Evolutionary conservation across 768 basidiomycete genomes (phyloP).

Genomic region (Xanthoconium stramineum): DNA sequence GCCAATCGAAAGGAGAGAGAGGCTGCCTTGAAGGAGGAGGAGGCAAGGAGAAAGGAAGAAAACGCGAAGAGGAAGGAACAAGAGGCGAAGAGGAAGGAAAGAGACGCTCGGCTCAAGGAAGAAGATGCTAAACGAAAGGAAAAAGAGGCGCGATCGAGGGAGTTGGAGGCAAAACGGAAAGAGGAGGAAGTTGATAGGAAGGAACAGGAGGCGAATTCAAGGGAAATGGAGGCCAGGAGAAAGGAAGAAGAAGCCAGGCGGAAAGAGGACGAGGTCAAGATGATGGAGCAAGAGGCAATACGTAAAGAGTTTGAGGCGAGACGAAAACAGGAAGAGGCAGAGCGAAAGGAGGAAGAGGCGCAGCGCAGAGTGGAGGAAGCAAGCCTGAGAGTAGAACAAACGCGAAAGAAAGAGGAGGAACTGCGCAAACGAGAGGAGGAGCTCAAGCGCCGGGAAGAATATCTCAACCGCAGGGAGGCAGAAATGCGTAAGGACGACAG

Average conservation of each 20-base stretch:
- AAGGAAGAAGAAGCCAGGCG: slow-evolving; percentile 30
- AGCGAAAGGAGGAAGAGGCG: slow-evolving; percentile 31
- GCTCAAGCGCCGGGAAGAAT: slow-evolving; percentile 31
- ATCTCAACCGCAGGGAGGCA: slow-evolving; percentile 27
- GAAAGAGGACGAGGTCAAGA: slow-evolving; percentile 27
- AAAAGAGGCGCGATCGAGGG: slow-evolving; percentile 18
- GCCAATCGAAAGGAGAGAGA: slow-evolving; percentile 28
- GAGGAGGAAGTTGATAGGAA: slow-evolving; percentile 21
- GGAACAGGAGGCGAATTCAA: slow-evolving; percentile 28
- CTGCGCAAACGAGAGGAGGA: slow-evolving; percentile 27
- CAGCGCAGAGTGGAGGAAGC: slow-evolving; percentile 27
- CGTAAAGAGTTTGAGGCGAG: slow-evolving; percentile 31
- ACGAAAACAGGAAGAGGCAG: slow-evolving; percentile 29
- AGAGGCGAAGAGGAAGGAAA: slow-evolving; percentile 27
- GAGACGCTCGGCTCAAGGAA: slow-evolving; percentile 17
- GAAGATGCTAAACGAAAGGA: slow-evolving; percentile 31
- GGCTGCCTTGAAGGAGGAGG: slow-evolving; percentile 19
- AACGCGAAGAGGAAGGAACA: slow-evolving; percentile 30
- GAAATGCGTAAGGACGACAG: slow-evolving; percentile 30
- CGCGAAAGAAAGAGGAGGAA: slow-evolving; percentile 26
- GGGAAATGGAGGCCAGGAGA: slow-evolving; percentile 26
- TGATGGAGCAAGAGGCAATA: slow-evolving; percentile 22
- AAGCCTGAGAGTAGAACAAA: slow-evolving; percentile 20
- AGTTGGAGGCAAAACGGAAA: slow-evolving; percentile 20
- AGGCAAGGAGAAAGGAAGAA: slow-evolving; percentile 23